Percentiles rank a stretch among this genome's conserved stretches.
Conservation (phyloP, 768 basidiomycete species). For the Suillus lakei region DNA sequence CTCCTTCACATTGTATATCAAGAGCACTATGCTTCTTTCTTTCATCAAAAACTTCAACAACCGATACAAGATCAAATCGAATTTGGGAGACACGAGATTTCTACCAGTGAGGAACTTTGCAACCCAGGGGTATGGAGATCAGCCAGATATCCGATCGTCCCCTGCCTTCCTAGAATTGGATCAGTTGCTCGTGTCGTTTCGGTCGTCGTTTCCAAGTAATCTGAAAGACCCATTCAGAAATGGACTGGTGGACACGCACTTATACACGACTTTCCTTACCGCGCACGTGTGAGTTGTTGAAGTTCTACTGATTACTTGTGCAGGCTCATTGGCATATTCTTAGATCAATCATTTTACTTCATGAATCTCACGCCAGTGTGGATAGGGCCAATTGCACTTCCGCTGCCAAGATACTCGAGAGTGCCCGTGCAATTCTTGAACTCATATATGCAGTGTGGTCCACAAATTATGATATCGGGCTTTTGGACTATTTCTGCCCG, state of each 20-base stretch:
- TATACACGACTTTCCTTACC: conserved; percentile 46
- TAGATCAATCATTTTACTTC: conserved; percentile 72
- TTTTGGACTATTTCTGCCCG: conserved; percentile 71
- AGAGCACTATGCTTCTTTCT: conserved; percentile 67
- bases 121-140: conserved; percentile 36
- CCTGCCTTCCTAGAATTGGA: conserved; percentile 70
- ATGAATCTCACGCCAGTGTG: conserved; percentile 77
- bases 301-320: conserved; percentile 7
- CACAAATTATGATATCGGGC: conserved; percentile 73
- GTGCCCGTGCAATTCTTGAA: conserved; percentile 69
- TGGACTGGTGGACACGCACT: conserved; percentile 61
- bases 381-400: conserved; percentile 64
- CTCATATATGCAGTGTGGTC: conserved; percentile 68
- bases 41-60: conserved; percentile 67
- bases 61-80: conserved; percentile 64
- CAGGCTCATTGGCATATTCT: conserved; percentile 30
- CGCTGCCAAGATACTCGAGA: conserved; percentile 67
- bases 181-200: conserved; percentile 58
- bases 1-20: conserved; percentile 74
- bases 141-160: conserved; percentile 62
- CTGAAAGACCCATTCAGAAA: conserved; percentile 56
- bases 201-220: conserved; percentile 59
- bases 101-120: conserved; percentile 40
- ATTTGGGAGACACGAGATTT: conserved; percentile 59
- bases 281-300: conserved; percentile 35